A percentile compares a stretch with the other conserved stretches of the same genome.
Conservation (phyloP, 495 filamentous ascomycete genomes). For the Copromyces sp. region DNA sequence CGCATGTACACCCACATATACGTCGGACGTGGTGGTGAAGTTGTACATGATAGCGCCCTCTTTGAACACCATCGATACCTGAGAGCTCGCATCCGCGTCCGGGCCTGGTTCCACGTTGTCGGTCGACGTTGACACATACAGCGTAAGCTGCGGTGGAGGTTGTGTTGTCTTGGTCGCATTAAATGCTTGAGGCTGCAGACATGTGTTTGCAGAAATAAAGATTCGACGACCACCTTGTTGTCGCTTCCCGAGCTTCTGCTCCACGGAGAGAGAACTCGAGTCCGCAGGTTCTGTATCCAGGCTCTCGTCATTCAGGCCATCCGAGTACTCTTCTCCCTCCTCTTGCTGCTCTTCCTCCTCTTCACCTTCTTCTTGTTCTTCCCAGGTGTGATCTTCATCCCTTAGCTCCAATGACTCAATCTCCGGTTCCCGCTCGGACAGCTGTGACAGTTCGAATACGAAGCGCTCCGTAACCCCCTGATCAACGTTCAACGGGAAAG, state of each 20-base stretch:
- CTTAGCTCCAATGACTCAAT: conserved; percentile 11
- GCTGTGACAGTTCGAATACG: conserved; percentile 16
- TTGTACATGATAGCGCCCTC: conserved; percentile 55
- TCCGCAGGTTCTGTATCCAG: background rate
- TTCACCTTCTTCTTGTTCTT: conserved; percentile 2
- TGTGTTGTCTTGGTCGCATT: conserved; percentile 22
- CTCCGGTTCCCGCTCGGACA: conserved; percentile 8
- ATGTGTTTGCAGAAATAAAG: conserved; percentile 75
- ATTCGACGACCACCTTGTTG: conserved; percentile 37
- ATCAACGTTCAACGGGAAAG: conserved; percentile 41
- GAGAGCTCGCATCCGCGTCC: conserved; percentile 33
- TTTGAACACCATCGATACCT: conserved; percentile 27
- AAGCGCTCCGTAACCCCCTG: conserved; percentile 42
- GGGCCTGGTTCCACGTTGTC: conserved; percentile 62
- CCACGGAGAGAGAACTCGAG: background rate
- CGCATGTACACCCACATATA: conserved; percentile 68
- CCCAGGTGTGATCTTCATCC: background rate
- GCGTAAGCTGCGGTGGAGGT: conserved; percentile 57
- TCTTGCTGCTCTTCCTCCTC: conserved; percentile 9
- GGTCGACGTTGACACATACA: conserved; percentile 63
- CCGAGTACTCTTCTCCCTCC: background rate
- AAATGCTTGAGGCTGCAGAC: conserved; percentile 54
- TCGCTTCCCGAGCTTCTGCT: conserved; percentile 15
- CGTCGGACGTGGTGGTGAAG: conserved; percentile 43
- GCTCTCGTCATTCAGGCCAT: background rate